Evolutionary conservation across 306 rosid genomes (phyloP).

Genomic region (Carpinus fangiana): DNA sequence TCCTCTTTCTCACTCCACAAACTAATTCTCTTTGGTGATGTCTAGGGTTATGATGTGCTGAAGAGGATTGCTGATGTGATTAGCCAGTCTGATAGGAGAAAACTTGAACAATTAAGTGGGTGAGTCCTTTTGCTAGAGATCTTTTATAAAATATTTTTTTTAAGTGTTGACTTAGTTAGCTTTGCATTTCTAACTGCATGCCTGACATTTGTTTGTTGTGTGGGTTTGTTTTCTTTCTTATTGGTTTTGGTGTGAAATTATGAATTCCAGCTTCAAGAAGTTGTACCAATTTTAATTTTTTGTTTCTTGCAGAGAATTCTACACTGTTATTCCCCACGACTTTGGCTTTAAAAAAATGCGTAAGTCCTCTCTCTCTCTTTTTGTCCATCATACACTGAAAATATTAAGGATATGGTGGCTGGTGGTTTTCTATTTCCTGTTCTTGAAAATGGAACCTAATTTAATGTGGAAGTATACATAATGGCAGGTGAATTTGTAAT

Average conservation of each 20-base stretch:
- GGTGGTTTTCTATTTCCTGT: conserved; percentile 19
- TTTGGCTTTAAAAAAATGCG: conserved; percentile 91
- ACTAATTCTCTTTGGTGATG: conserved; percentile 21
- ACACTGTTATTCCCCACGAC: conserved; percentile 94
- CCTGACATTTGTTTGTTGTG: not conserved
- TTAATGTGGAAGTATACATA: conserved; percentile 22
- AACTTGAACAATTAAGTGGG: conserved; percentile 88
- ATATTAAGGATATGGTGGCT: conserved; percentile 1
- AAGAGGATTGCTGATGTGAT: conserved; percentile 84
- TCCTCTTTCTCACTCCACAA: conserved; percentile 22
- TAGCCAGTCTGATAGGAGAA: conserved; percentile 47
- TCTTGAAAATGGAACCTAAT: conserved; percentile 19
- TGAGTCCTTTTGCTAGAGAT: conserved; percentile 27
- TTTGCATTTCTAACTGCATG: conserved; percentile 6
- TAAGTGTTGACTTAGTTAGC: conserved; percentile 11
- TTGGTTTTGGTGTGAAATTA: conserved; percentile 1
- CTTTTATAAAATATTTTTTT: not conserved
- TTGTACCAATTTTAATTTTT: conserved; percentile 27
- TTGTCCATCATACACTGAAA: conserved; percentile 2
- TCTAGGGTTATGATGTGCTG: conserved; percentile 78
- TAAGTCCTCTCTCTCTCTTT: conserved; percentile 46
- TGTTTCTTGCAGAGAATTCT: conserved; percentile 81
- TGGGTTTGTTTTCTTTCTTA: not conserved
- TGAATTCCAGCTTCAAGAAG: conserved; percentile 19
- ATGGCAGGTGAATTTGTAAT: conserved; percentile 83